A percentile compares a stretch with the other conserved stretches of the same genome.
phyloP scores from a whole-genome alignment of 306 rosid species.

The Herpetospermum pedunculosum region DNA sequence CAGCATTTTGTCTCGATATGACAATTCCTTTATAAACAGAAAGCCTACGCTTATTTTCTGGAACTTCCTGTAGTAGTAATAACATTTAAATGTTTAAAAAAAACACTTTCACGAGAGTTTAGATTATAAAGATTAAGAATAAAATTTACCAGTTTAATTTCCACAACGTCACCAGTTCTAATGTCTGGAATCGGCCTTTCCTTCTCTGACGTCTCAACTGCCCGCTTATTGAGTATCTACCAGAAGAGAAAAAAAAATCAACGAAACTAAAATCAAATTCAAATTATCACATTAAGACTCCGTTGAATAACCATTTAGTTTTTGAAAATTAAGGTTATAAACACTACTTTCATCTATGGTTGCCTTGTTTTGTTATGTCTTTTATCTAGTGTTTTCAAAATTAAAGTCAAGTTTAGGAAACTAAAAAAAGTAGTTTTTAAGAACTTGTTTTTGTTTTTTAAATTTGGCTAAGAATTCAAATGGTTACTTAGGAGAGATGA shows the following conservation, averaged over 20 bases:
- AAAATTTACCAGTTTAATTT: conserved; percentile 68
- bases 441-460: no score
- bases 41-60: conserved; percentile 84
- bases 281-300: neutral
- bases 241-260: conserved; percentile 1
- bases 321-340: no score
- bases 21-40: conserved; percentile 84
- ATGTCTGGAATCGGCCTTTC: conserved; percentile 68
- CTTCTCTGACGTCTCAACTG: conserved; percentile 67
- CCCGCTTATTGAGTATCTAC: conserved; percentile 71
- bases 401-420: no score
- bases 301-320: no score
- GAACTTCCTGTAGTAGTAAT: conserved; percentile 57
- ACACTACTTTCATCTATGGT: no score
- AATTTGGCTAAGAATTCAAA: no score
- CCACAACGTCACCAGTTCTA: conserved; percentile 80
- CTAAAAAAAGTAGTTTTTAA: no score
- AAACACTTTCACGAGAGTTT: neutral
- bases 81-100: neutral
- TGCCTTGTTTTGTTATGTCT: no score
- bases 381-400: no score
- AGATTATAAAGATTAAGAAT: neutral
- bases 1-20: conserved; percentile 88
- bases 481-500: no score
- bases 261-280: neutral